Evolutionary conservation across 768 basidiomycete species (phyloP).

Genomic region (Chalciporus sphaerocephalus): DNA sequence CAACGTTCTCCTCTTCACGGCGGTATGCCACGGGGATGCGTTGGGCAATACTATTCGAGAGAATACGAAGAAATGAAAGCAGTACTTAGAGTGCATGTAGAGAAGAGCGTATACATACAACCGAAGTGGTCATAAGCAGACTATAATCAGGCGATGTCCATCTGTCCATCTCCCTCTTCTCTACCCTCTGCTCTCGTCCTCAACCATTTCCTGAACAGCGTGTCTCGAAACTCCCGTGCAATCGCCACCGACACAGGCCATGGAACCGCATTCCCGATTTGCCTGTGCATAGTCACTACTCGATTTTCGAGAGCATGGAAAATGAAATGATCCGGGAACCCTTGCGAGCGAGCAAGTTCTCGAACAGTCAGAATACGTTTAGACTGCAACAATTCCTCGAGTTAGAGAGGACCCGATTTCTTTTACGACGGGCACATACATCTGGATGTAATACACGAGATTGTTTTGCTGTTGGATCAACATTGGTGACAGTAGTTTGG

Average conservation of each 20-base stretch:
- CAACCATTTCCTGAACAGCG: slow-evolving; percentile 51
- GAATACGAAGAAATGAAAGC: too few species aligned
- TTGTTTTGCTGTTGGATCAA: slow-evolving; percentile 78
- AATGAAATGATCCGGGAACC: slow-evolving; percentile 71
- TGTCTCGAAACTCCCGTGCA: slow-evolving; percentile 55
- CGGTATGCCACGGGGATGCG: too few species aligned
- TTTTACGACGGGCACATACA: slow-evolving; percentile 34
- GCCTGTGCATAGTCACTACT: slow-evolving; percentile 68
- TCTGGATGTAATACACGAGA: slow-evolving; percentile 62
- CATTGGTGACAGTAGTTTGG: slow-evolving; percentile 72
- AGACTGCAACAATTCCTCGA: slow-evolving; percentile 40
- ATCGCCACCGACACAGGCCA: slow-evolving; percentile 60
- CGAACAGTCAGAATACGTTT: slow-evolving; percentile 69
- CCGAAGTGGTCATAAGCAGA: too few species aligned
- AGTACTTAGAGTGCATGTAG: too few species aligned
- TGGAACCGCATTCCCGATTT: slow-evolving; percentile 80
- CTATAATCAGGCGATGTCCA: slow-evolving; percentile 30
- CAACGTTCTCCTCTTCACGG: too few species aligned
- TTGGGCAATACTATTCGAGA: too few species aligned
- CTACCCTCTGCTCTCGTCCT: slow-evolving; percentile 15
- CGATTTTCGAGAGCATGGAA: slow-evolving; percentile 52
- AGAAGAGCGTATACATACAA: too few species aligned
- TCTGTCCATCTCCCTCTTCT: slow-evolving; percentile 36
- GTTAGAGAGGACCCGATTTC: not conserved
- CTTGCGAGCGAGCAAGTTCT: slow-evolving; percentile 76